Conservation (phyloP, 768 basidiomycete species). For the Boletus rubroflammeus region DNA sequence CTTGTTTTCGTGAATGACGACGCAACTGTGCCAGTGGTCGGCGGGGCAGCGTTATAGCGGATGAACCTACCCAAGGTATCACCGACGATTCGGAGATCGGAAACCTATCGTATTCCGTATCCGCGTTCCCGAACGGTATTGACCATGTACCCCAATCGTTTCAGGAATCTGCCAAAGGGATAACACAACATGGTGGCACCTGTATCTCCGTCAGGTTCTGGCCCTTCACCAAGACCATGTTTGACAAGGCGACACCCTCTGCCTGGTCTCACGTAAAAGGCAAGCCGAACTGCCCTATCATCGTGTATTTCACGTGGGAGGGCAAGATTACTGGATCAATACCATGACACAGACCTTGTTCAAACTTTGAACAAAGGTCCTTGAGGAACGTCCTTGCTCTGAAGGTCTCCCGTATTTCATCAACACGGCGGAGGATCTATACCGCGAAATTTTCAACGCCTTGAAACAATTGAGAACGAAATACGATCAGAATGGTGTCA, state of each 20-base stretch:
- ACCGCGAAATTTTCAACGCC: background rate
- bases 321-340: conserved; percentile 3
- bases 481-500: background rate
- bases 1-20: background rate
- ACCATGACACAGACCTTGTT: conserved; percentile 2
- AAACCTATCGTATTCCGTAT: background rate
- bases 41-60: conserved; percentile 18
- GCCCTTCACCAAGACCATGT: conserved; percentile 17
- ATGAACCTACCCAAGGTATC: conserved; percentile 11
- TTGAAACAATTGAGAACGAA: background rate
- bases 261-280: conserved; percentile 14
- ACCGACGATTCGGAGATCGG: conserved; percentile 6
- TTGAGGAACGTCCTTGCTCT: background rate
- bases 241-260: conserved; percentile 8
- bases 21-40: conserved; percentile 6
- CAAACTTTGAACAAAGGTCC: conserved; percentile 2
- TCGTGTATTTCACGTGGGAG: conserved; percentile 14
- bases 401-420: conserved; percentile 6
- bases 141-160: background rate
- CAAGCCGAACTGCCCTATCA: conserved; percentile 12
- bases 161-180: conserved; percentile 4
- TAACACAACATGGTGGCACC: conserved; percentile 5
- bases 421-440: conserved; percentile 15
- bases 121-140: background rate
- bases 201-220: conserved; percentile 7